Evolutionary conservation across 305 asterid species (phyloP), one percentile per base, ranked within the genome.

Genomic region (Nicotiana rustica): DNA sequence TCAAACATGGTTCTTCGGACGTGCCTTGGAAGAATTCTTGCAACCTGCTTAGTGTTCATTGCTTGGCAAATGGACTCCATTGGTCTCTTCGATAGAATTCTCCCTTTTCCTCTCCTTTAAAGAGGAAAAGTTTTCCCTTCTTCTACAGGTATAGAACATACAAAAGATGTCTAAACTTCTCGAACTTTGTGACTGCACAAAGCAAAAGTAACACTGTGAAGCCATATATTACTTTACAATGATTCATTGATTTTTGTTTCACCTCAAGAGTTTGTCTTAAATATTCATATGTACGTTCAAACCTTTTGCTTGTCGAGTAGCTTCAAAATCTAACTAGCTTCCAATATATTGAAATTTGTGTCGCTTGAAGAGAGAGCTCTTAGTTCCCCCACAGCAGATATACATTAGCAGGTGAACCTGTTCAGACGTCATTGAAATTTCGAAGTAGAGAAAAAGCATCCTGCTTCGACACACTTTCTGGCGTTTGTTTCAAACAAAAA

Each of bases 81-180:
- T 55, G 66, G 17, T 75, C 47, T 75, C 80, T 52, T 8, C 6
- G 0, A 1, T 52, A 52, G 49, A 52, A 75, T 41, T 49, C 25
- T 73, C 19, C 1, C 15, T 4, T 15, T 25, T 29, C 31, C 80
- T 55, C 66, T 29, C 49, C 79, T 75, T 49, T 65, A 75, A 52
- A 13, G 25, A 15, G 80, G 29, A 52, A 75, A 52, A 49, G 49
- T 75, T 76, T 4, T 55, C 47, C 2, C 9, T 14, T 76, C n/a
- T 76, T 75, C 65, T 76, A 76, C 66, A 76, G 80, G 66, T 76
- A 55, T 76, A 76, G 66, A 76, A 29, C 29, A 76, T 75, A 76
- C 49, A 76, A 76, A 29, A 15, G 31, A 76, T 76, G 49, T 76
- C 80, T 76, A 52, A 15, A 76, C 31, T 21, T 55, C 10, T 76